Base-by-base conservation (phyloP, 2,329 filamentous ascomycete species). In the Coleophoma eucalyptorum region DNA sequence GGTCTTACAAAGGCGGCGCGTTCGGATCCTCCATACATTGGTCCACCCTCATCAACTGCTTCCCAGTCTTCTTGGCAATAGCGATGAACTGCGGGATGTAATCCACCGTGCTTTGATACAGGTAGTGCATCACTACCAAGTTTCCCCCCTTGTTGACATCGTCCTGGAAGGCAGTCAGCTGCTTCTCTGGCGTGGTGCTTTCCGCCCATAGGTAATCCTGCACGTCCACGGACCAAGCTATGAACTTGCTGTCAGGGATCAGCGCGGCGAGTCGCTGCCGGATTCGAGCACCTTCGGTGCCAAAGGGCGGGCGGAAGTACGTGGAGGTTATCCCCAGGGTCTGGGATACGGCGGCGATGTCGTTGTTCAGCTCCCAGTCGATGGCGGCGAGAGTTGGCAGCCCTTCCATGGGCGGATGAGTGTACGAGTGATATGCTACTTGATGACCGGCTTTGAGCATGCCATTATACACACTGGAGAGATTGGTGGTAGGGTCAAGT, bases 241-340 rank as follows among this genome's bases (percentile, higher is more conserved):
- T 77, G 41, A 87, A 78, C 56, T 79, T 78, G 1, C 81, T 76
- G 13, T 78, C 72, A 2, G 73, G 69, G 18, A 77, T 73, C 15
- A 66, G 65, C 42, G 72, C 71, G 0, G 82, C 78, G 26, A 87
- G 75, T 38, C 81, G 76, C 63, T 86, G 78, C 4, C 85, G 77
- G 69, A 84, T 83, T 43, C 84, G 77, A 1, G 84, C 83, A 38
- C 84, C 85, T 62, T 87, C 79, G 31, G 76, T 86, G 38, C 85
- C 85, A 60, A 84, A 89, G 0, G 85, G 85, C 5, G 85, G 83
- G 5, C 85, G 79, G 75, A 88, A 88, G 69, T 88, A 88, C 37
- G 64, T 67, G 32, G 70, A 72, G 67, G 59, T 57, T 21, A 68
- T 65, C 45, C 68, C 62, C 58, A 72, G 67, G 2, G 64, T 62